Evolutionary conservation across 1,284 basidiomycete species (phyloP), one percentile per base, ranked within the genome.

Genomic region (Moesziomyces aphidis): DNA sequence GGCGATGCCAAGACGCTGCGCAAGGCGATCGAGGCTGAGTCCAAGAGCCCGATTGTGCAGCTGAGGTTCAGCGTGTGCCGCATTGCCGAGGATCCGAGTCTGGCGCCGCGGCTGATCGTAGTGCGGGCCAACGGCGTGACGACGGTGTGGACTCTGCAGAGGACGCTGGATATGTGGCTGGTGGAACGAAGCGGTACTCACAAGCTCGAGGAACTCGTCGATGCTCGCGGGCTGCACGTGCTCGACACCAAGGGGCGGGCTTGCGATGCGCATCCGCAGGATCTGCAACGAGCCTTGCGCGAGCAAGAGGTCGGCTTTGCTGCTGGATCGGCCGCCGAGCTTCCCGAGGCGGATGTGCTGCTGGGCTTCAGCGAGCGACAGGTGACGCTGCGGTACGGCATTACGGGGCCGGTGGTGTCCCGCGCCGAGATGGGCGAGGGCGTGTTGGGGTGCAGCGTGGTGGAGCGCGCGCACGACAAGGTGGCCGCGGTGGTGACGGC

Each of bases 91-190:
- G 76, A 82, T 54, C 59, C 71, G 2, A 67, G 68, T 31, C 58
- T 83, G 1, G 80, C 79, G 4, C 75, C 78, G 2, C 76, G 78
- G 24, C 68, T 83, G 3, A 43, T 83, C 17, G 82, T 79, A 5
- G 51, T 60, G 21, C 74, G 82, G 5, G 61, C 66, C 0, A 78
- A 75, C 36, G 79, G 79, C 19, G 24, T 68, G 47, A 72, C 63
- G n/a, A 76, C 78, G 5, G 52, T 81, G 9, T 82, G 81, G 78
- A 81, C 82, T 15, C 55, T 82, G 21, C 70, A 75, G 22, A 77
- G 59, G 54, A 61, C 65, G 31, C 48, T 79, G 3, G 75, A 76
- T 26, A 68, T 68, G 55, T 83, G 82, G 82, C 51, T 81, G 36
- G 62, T 61, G 21, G 66, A 65, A 36, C 63, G 79, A 26, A 76